Evolutionary conservation across 257 asterid genomes (phyloP).

Genomic region (Apocynum venetum): DNA sequence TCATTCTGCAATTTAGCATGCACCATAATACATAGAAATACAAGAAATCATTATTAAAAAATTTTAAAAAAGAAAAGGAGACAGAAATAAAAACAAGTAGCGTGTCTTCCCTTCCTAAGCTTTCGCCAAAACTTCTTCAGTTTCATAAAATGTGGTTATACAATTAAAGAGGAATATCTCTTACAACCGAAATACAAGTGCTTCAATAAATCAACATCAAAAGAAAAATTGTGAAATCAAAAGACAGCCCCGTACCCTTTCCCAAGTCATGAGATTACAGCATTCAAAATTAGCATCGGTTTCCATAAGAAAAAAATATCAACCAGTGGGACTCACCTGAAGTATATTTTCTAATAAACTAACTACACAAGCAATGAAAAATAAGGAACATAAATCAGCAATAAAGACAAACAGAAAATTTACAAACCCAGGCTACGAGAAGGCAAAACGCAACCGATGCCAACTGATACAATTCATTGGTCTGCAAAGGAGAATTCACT

Average conservation of each 20-base stretch:
- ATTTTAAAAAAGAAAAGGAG: background rate
- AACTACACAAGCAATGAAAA: background rate
- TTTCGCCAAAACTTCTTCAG: background rate
- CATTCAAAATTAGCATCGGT: background rate
- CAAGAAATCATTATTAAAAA: background rate
- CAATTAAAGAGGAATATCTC: background rate
- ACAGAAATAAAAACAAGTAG: background rate
- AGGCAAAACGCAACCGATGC: constrained; percentile 98
- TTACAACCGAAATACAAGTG: background rate
- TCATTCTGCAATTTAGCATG: background rate
- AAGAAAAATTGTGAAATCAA: background rate
- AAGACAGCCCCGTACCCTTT: background rate
- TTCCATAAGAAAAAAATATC: background rate
- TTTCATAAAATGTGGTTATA: background rate
- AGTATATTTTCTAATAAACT: background rate
- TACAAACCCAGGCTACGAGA: constrained; percentile 96
- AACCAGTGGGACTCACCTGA: background rate
- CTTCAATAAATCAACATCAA: background rate
- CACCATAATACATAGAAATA: background rate
- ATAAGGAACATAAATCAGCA: background rate
- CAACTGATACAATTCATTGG: constrained; percentile 95
- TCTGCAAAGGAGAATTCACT: constrained; percentile 47
- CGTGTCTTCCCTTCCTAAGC: background rate
- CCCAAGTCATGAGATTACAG: background rate
- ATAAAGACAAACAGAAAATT: constrained; percentile 13